phyloP scores from a whole-genome alignment of 2,329 filamentous ascomycete species.

The Hymenoscyphus linearis region DNA sequence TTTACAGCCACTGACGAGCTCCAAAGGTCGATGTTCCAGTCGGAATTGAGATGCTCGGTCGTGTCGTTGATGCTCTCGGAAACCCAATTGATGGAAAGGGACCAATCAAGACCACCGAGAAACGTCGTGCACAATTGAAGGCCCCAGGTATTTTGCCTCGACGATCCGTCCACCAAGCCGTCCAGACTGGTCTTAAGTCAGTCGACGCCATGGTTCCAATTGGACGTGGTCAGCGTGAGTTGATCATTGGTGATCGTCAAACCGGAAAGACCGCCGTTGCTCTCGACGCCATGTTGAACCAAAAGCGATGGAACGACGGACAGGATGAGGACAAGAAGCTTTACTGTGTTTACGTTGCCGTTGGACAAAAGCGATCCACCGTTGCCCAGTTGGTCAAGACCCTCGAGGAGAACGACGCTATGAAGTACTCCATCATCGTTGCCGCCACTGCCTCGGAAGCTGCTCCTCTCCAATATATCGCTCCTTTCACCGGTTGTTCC shows the following conservation, averaged over 20 bases:
- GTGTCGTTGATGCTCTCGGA: conserved; percentile 96
- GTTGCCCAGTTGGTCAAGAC: conserved; percentile 99
- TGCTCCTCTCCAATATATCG: conserved; percentile 88
- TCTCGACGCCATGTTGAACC: conserved; percentile 97
- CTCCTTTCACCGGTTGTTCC: conserved; percentile 73
- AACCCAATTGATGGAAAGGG: conserved; percentile 99
- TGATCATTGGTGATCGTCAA: conserved; percentile 99
- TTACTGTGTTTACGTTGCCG: conserved; percentile 98
- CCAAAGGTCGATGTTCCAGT: conserved; percentile 93
- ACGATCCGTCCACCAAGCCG: conserved; percentile 94
- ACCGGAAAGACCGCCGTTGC: conserved; percentile 99
- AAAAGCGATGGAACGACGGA: conserved; percentile 92
- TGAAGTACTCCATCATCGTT: conserved; percentile 95
- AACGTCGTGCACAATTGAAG: conserved; percentile 96
- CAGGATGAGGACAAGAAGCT: conserved; percentile 96
- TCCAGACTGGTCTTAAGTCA: conserved; percentile 99
- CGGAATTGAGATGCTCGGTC: conserved; percentile 85
- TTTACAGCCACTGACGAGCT: conserved; percentile 16
- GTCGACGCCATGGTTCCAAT: conserved; percentile 99
- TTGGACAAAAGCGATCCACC: conserved; percentile 99
- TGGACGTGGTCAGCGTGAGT: conserved; percentile 99
- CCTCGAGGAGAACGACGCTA: conserved; percentile 98
- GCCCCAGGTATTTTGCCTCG: conserved; percentile 97
- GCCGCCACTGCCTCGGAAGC: conserved; percentile 97
- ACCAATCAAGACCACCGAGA: conserved; percentile 86